Evolutionary conservation across 2,329 filamentous ascomycete genomes (phyloP), one percentile per base, ranked within the genome.

Genomic region (Spiromastix sp.): DNA sequence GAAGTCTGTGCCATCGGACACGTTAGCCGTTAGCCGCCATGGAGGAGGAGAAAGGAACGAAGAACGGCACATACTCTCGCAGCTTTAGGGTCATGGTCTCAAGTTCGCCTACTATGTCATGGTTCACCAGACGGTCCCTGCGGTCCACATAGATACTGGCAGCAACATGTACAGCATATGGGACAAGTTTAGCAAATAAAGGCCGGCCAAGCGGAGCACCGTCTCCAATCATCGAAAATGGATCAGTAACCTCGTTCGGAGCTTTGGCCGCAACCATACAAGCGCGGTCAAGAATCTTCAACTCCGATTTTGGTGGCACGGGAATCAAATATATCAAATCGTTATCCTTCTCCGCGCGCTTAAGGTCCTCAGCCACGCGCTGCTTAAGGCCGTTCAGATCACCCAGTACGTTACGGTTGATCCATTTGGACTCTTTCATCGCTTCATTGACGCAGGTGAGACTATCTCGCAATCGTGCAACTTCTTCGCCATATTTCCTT

Each of bases 141-240:
- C 87, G 75, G 53, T 96, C 87, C 37, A 86, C 86, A 52, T 98
- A 98, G 21, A 96, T 94, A 31, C 85, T 94, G 1, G 87, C 85
- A 5, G 91, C 91, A 32, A 96, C 74, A 51, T 98, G 91, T 0
- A 96, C 91, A 0, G 87, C 86, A 55, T 95, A 96, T 0, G 91
- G 91, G 0, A 98, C 91, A 2, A 98, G 71, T 48, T 89, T 91
- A 2, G 83, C 77, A 55, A 98, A 96, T 0, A 98, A 63, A 0
- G 86, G 83, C 15, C 78, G 78, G 0, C 91, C 89, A 48, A 95
- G 81, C 39, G 87, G 80, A 10, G 77, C 77, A 29, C 79, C 73
- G 9, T 91, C 81, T 2, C 86, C 85, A 3, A 98, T 70, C 55
- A 83, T 78, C 1, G 84, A 77, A 36, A 83, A 77, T 0, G 87